A percentile compares a stretch with the other conserved stretches of the same genome.
Evolutionary conservation across 768 basidiomycete species (phyloP).

Genomic region (Suillus alpinus): DNA sequence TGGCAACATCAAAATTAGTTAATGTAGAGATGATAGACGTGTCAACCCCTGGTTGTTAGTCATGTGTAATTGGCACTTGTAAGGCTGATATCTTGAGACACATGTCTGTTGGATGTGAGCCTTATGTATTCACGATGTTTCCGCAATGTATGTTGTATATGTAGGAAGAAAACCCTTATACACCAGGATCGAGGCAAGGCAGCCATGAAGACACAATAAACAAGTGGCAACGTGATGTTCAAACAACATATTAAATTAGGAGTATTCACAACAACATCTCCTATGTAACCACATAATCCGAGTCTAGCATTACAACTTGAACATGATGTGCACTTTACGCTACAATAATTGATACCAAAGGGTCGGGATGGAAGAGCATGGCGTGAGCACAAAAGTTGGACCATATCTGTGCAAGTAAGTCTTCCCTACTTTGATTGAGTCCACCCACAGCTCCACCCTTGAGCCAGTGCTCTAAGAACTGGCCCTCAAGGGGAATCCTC

Average conservation of each 20-base stretch:
- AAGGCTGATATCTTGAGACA: not conserved
- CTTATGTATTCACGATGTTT: not conserved
- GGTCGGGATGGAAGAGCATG: not conserved
- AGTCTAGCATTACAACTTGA: not conserved
- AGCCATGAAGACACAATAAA: too few species aligned
- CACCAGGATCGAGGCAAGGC: not conserved
- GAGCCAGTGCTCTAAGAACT: slow-evolving; percentile 8
- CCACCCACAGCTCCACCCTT: not conserved
- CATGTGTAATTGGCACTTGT: not conserved
- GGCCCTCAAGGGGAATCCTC: slow-evolving; percentile 6
- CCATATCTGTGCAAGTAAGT: not conserved
- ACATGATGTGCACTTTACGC: not conserved
- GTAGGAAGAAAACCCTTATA: not conserved
- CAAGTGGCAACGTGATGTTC: too few species aligned
- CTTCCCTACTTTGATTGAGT: not conserved
- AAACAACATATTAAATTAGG: too few species aligned
- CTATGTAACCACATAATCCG: not conserved
- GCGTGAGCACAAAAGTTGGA: slow-evolving; percentile 1
- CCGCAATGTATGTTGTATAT: not conserved
- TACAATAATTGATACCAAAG: not conserved
- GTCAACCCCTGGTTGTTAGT: not conserved
- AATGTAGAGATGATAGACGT: not conserved
- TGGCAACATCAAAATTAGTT: not conserved
- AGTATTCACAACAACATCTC: not conserved
- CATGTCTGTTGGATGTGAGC: not conserved